phyloP scores from a whole-genome alignment of 208 protist species.

The Leishmania amazonensis region DNA sequence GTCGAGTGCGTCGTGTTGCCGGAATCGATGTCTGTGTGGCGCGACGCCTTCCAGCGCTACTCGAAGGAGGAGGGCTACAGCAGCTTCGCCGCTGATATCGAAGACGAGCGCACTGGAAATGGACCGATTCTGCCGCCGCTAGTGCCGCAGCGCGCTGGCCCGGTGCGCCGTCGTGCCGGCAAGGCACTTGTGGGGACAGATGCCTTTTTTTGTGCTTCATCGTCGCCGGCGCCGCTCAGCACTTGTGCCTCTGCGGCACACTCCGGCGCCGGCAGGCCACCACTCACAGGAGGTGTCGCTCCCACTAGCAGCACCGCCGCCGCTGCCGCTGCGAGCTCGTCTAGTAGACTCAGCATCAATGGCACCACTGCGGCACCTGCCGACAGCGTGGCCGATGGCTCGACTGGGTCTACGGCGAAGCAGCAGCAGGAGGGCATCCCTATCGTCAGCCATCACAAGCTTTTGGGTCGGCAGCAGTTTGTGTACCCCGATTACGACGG shows the following conservation, averaged over 20 bases:
- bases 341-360: background rate
- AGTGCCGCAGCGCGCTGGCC: constrained; percentile 26
- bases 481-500: constrained; percentile 89
- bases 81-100: constrained; percentile 61
- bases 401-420: background rate
- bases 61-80: constrained; percentile 48
- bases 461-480: constrained; percentile 64
- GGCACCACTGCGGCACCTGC: background rate
- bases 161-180: constrained; percentile 14
- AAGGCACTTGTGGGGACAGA: background rate
- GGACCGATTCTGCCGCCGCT: constrained; percentile 63
- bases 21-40: constrained; percentile 50
- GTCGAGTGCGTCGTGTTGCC: constrained; percentile 79
- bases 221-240: background rate
- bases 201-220: constrained; percentile 18
- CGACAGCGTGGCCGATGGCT: background rate
- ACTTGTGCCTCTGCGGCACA: background rate
- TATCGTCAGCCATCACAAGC: constrained; percentile 89
- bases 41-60: constrained; percentile 51
- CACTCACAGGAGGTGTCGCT: background rate
- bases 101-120: constrained; percentile 62
- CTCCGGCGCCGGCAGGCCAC: background rate
- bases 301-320: background rate
- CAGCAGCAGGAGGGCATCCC: constrained; percentile 45
- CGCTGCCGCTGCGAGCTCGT: background rate